phyloP scores from a whole-genome alignment of 441 rosid genomes.

The Gossypium lobatum region DNA sequence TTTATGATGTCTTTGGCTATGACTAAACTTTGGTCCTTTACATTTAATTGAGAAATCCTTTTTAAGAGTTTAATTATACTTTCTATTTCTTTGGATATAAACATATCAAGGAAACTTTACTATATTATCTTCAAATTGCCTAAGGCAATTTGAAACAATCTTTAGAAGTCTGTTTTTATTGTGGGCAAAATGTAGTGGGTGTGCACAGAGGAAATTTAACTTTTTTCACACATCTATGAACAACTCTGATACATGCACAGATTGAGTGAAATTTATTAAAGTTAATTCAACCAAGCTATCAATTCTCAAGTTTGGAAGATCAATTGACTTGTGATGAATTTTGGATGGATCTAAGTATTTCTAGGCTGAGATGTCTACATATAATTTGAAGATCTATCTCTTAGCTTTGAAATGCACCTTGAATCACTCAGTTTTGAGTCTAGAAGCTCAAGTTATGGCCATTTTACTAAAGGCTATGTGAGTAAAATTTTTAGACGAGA shows the following conservation, averaged over 20 bases:
- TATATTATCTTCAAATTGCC: not conserved
- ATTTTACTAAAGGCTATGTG: not conserved
- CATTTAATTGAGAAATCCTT: not conserved
- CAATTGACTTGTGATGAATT: not conserved
- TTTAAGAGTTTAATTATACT: not conserved
- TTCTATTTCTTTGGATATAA: not conserved
- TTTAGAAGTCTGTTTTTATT: not conserved
- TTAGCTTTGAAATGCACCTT: not conserved
- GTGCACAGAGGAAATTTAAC: not conserved
- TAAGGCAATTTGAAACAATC: not conserved
- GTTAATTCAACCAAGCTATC: not conserved
- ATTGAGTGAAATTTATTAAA: not conserved
- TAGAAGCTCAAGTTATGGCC: not conserved
- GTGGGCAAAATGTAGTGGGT: not conserved
- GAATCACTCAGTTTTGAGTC: not conserved
- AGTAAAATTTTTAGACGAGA: no score
- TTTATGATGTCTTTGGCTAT: no score
- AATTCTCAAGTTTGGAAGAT: not conserved
- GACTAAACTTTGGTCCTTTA: no score
- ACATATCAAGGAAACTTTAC: not conserved
- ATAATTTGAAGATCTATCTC: no score
- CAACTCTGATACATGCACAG: not conserved
- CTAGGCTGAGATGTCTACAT: not conserved
- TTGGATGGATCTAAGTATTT: not conserved
- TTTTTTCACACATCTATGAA: not conserved